phyloP scores from a whole-genome alignment of 1,284 basidiomycete species.

The Apiotrichum laibachii region DNA sequence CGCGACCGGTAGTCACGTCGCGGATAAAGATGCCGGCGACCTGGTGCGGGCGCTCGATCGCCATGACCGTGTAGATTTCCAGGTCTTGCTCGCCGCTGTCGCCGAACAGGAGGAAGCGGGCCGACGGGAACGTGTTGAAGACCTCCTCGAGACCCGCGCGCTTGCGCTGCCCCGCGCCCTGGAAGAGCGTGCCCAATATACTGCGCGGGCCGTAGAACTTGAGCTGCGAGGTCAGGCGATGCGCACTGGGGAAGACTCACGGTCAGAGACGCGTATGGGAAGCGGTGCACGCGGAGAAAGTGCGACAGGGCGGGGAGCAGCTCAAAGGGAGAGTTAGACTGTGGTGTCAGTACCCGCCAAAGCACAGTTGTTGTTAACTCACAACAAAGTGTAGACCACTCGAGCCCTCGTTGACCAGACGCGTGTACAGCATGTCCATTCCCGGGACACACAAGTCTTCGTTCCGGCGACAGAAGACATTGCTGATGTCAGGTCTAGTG shows the following conservation, averaged over 20 bases:
- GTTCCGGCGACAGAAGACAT: slow-evolving; percentile 57
- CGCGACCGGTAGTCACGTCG: slow-evolving; percentile 57
- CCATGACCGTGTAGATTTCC: slow-evolving; percentile 72
- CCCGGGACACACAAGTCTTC: slow-evolving; percentile 75
- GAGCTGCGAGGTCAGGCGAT: not conserved
- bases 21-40: slow-evolving; percentile 70
- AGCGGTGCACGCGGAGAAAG: slow-evolving; percentile 67
- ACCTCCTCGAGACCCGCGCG: slow-evolving; percentile 67
- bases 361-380: slow-evolving; percentile 45
- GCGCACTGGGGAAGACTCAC: not conserved
- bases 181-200: slow-evolving; percentile 71
- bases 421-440: slow-evolving; percentile 77
- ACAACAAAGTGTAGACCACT: slow-evolving; percentile 82
- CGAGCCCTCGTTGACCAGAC: slow-evolving; percentile 60
- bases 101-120: slow-evolving; percentile 76
- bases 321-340: slow-evolving; percentile 88
- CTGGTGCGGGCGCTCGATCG: slow-evolving; percentile 61
- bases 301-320: slow-evolving; percentile 72
- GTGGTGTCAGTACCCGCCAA: slow-evolving; percentile 8
- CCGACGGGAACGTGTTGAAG: slow-evolving; percentile 67
- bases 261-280: slow-evolving; percentile 52
- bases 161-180: slow-evolving; percentile 71
- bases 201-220: slow-evolving; percentile 67
- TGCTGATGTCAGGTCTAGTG: slow-evolving; percentile 16
- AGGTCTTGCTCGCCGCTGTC: slow-evolving; percentile 87